Conservation (phyloP, 768 basidiomycete genomes). For the Gloeophyllum trabeum region DNA sequence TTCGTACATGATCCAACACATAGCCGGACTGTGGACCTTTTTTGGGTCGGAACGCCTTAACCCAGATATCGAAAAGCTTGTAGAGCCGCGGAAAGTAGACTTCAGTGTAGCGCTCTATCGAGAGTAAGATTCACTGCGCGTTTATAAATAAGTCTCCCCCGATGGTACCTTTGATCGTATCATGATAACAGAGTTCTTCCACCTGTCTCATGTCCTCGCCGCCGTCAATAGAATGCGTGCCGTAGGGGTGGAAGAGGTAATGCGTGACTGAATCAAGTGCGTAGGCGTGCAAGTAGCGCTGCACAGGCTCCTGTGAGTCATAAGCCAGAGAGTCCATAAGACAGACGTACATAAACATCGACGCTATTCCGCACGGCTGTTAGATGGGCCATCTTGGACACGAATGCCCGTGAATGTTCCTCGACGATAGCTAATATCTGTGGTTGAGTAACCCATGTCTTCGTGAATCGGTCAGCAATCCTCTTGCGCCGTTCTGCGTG, state of each 20-base stretch:
- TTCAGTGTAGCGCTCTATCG: too few species aligned
- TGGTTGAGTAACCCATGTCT: slow-evolving; percentile 8
- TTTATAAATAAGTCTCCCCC: too few species aligned
- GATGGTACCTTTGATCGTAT: slow-evolving; percentile 4
- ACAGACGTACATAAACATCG: slow-evolving; percentile 10
- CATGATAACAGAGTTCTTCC: slow-evolving; percentile 10
- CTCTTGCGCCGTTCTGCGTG: slow-evolving; percentile 6
- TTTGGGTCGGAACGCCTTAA: too few species aligned
- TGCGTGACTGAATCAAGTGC: slow-evolving; percentile 10
- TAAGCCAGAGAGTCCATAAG: too few species aligned
- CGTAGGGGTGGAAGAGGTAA: slow-evolving; percentile 11
- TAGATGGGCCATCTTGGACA: slow-evolving; percentile 5
- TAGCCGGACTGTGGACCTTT: too few species aligned
- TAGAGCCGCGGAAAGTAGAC: too few species aligned
- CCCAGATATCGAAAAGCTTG: too few species aligned
- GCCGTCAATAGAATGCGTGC: slow-evolving; percentile 6
- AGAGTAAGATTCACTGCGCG: too few species aligned
- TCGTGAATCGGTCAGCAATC: slow-evolving; percentile 12
- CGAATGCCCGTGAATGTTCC: slow-evolving; percentile 7
- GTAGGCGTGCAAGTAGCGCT: slow-evolving; percentile 12
- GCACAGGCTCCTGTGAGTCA: too few species aligned
- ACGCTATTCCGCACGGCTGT: slow-evolving; percentile 5
- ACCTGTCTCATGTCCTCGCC: slow-evolving; percentile 6
- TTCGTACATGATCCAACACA: too few species aligned
- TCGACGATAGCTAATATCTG: slow-evolving; percentile 7